These are phyloP conservation scores for Fusarium incarnatum DNA, from an alignment of 2,329 filamentous ascomycete genomes.

Conservation along the genomic window DNA sequence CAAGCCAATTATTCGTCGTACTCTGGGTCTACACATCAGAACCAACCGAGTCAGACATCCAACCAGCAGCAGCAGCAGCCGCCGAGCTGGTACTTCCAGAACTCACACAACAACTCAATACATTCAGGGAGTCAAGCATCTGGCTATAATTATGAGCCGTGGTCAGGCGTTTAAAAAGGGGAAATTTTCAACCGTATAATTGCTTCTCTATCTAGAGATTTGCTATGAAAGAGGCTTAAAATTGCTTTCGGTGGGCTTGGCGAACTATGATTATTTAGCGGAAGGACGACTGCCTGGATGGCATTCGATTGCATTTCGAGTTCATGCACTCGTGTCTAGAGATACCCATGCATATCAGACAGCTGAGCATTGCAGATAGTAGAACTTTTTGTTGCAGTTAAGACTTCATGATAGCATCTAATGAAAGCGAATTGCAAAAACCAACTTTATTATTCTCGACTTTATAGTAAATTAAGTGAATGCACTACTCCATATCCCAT, in stretches of 20 bases:
- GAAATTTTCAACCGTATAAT: background rate
- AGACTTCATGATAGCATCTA: background rate
- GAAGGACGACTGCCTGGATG: background rate
- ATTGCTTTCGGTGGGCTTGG: slow-evolving; percentile 7
- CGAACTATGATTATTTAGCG: background rate
- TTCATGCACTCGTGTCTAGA: slow-evolving; percentile 9
- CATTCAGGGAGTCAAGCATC: slow-evolving; percentile 37
- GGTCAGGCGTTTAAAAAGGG: slow-evolving; percentile 25
- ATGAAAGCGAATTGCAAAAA: background rate
- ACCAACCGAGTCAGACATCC: slow-evolving; percentile 33
- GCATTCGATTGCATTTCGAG: background rate
- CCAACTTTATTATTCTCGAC: background rate
- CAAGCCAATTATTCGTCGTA: slow-evolving; percentile 34
- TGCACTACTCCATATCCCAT: slow-evolving; percentile 1
- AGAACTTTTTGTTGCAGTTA: background rate
- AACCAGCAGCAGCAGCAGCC: slow-evolving; percentile 30
- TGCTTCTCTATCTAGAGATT: slow-evolving; percentile 1
- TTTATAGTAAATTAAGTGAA: background rate
- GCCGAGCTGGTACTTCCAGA: slow-evolving; percentile 47
- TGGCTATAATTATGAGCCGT: slow-evolving; percentile 44
- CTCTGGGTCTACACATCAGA: slow-evolving; percentile 32
- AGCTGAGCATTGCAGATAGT: background rate
- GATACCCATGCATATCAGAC: slow-evolving; percentile 16
- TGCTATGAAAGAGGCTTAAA: background rate
- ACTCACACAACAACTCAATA: slow-evolving; percentile 34